Evolutionary conservation across 176 grass and related monocot species (phyloP), one percentile per base, ranked within the genome.

Genomic region (Neostapfia colusana): DNA sequence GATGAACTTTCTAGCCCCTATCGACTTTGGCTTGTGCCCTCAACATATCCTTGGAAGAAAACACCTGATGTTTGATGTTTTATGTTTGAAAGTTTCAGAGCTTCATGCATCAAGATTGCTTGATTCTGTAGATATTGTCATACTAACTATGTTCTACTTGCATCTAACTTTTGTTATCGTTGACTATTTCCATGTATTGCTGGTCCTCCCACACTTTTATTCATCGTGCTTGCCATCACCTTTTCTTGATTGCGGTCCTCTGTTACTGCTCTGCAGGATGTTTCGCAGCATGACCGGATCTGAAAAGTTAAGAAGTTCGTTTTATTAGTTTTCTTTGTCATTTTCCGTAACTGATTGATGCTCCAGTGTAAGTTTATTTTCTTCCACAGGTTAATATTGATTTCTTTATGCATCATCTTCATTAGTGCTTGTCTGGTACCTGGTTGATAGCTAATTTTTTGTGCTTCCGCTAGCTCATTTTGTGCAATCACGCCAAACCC

Each of bases 281-380:
- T 46, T 46, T 49, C 67, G 49, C 25, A 35, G 45, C 50, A 59
- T 37, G 26, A 75, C 25, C 28, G n/a, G 28, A 17, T 40, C 37
- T 43, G 45, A 54, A 73, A 72, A 72, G 58, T 65, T 65, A 42
- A 26, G 37, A 36, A 59, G 6, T 25, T 26, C 5, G 53, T 50
- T 65, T 24, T 26, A 85, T 78, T 78, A 41, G 23, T 18, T 40
- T 54, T 72, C 34, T 53, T 35, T 65, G 69, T 39, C 63, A 11
- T 55, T 8, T 17, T 64, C 43, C 31, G 57, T 44, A 64, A 78
- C 44, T 72, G 34, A 65, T 45, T 56, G 36, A 46, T 66, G 44
- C 60, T 74, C 45, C 45, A 55, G 24, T 65, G 37, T 66, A 31
- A 35, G n/a, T 44, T 54, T 27, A 12, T 66, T 24, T 42, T 82